phyloP scores from a whole-genome alignment of 2,329 filamentous ascomycete genomes.

The Aureobasidium subglaciale region DNA sequence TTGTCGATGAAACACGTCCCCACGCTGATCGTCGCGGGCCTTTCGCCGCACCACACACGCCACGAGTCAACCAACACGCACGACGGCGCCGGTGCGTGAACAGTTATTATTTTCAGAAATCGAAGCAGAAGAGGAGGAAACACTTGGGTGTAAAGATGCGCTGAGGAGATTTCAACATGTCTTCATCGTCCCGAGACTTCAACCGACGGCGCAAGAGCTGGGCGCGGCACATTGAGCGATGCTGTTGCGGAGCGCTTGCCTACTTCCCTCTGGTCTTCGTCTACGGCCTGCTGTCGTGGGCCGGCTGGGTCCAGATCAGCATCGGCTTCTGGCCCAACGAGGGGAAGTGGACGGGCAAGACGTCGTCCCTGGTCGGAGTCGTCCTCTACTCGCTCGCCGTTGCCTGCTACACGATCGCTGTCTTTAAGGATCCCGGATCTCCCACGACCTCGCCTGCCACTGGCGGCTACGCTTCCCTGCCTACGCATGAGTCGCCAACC shows the following conservation, averaged over 20 bases:
- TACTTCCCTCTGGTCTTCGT: slow-evolving; percentile 89
- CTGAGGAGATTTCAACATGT: slow-evolving; percentile 17
- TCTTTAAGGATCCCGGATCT: slow-evolving; percentile 83
- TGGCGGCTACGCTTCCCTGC: slow-evolving; percentile 17
- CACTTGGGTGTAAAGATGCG: background rate
- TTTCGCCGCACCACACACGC: slow-evolving; percentile 5
- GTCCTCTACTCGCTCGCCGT: slow-evolving; percentile 72
- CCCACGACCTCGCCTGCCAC: slow-evolving; percentile 34
- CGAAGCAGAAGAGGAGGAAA: background rate
- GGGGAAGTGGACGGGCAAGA: slow-evolving; percentile 35
- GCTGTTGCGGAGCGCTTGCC: slow-evolving; percentile 69
- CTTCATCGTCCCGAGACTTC: slow-evolving; percentile 32
- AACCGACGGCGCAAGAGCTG: slow-evolving; percentile 38
- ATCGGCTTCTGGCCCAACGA: slow-evolving; percentile 56
- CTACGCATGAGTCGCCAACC: slow-evolving; percentile 15
- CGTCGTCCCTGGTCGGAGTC: slow-evolving; percentile 48
- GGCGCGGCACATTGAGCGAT: slow-evolving; percentile 68
- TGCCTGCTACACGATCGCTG: slow-evolving; percentile 83
- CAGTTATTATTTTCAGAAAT: background rate
- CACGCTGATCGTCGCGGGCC: too few relatives aligned
- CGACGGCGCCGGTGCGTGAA: background rate
- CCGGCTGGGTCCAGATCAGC: slow-evolving; percentile 73
- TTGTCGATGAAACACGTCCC: slow-evolving; percentile 8
- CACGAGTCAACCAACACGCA: background rate
- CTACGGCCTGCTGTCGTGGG: slow-evolving; percentile 87